A percentile compares a stretch with the other conserved stretches of the same genome.
Evolutionary conservation across 352 stramenopile genomes (phyloP).

Genomic region (Phytophthora pluvialis): DNA sequence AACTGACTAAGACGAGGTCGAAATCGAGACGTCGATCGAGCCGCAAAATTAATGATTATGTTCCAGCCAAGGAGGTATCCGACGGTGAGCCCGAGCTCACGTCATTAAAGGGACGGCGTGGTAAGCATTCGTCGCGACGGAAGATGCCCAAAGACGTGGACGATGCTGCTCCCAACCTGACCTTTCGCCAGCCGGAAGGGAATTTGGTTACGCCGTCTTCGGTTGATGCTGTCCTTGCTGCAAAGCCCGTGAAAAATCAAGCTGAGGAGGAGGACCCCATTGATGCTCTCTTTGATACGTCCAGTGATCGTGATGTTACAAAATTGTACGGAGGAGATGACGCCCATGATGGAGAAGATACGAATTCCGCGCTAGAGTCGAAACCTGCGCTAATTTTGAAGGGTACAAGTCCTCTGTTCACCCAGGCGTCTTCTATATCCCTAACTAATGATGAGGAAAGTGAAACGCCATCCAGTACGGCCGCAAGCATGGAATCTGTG

Average conservation of each 20-base stretch:
- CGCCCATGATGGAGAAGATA: background rate
- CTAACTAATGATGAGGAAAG: slow-evolving; percentile 10
- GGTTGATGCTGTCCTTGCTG: slow-evolving; percentile 19
- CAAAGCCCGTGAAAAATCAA: slow-evolving; percentile 10
- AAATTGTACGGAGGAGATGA: slow-evolving; percentile 30
- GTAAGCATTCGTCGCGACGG: slow-evolving; percentile 15
- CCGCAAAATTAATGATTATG: slow-evolving; percentile 22
- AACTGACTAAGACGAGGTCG: slow-evolving; percentile 7
- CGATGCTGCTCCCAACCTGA: slow-evolving; percentile 5
- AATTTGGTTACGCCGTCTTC: background rate
- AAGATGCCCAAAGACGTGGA: slow-evolving; percentile 7
- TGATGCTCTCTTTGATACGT: slow-evolving; percentile 70
- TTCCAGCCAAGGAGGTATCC: slow-evolving; percentile 9
- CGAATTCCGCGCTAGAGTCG: background rate
- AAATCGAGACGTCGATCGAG: slow-evolving; percentile 26
- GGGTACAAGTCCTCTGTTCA: slow-evolving; percentile 1
- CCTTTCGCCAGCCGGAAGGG: background rate
- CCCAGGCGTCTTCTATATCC: slow-evolving; percentile 12
- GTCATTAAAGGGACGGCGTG: slow-evolving; percentile 26
- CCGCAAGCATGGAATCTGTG: slow-evolving; percentile 2
- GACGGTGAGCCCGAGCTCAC: slow-evolving; percentile 24
- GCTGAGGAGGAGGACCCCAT: slow-evolving; percentile 53
- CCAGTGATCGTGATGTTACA: slow-evolving; percentile 53
- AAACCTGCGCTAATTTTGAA: background rate
- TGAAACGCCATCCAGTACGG: background rate